These are phyloP conservation scores for Fusarium globosum DNA, from an alignment of 2,329 filamentous ascomycete genomes.

Conservation along the genomic window DNA sequence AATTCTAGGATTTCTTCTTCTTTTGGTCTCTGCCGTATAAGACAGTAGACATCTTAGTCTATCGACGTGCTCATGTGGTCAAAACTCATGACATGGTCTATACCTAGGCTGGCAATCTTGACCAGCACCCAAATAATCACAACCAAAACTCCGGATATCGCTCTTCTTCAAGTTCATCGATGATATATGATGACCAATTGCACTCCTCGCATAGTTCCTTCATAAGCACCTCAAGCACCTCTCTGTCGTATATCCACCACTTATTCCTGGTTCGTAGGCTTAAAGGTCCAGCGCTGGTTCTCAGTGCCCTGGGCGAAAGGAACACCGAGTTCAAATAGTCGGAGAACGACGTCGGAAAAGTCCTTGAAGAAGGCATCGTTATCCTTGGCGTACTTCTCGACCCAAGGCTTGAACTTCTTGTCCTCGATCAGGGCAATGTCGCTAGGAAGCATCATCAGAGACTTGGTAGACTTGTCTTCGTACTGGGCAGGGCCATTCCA, in stretches of 20 bases:
- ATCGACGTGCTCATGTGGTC: not conserved
- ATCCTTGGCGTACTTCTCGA: constrained; percentile 91
- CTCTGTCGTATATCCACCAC: not conserved
- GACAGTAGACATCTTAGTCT: not conserved
- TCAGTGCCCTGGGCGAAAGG: constrained; percentile 78
- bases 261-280: constrained; percentile 59
- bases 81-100: constrained; percentile 5
- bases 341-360: constrained; percentile 81
- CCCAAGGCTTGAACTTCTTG: constrained; percentile 82
- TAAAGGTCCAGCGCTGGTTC: constrained; percentile 70
- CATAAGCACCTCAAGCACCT: not conserved
- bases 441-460: constrained; percentile 96
- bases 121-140: constrained; percentile 33
- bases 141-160: constrained; percentile 47
- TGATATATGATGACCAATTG: constrained; percentile 33
- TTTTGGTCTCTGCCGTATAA: constrained; percentile 10
- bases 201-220: constrained; percentile 29
- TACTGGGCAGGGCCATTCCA: constrained; percentile 92
- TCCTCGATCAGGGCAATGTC: constrained; percentile 90
- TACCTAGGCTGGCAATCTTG: constrained; percentile 17
- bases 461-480: constrained; percentile 87
- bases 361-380: constrained; percentile 94
- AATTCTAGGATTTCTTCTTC: not conserved
- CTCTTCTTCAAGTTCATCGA: constrained; percentile 37
- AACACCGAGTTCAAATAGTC: constrained; percentile 94